Base-by-base conservation (phyloP, 768 basidiomycete genomes). In the Serendipita sp. region DNA sequence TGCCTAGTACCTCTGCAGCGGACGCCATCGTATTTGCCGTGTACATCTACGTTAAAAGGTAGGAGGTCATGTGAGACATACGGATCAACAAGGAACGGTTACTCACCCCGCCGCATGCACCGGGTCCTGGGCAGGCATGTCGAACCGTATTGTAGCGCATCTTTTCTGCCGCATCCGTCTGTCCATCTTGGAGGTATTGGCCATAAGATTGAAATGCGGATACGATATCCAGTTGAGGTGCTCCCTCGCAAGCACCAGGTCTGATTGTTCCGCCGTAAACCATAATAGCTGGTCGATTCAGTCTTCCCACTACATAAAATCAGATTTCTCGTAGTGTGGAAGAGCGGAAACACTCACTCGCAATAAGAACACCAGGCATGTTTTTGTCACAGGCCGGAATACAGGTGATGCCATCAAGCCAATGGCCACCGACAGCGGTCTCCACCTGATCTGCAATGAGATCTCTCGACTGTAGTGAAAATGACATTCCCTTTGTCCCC, bases 331-430 rank as follows among this genome's bases (percentile, higher is more conserved):
- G n/a, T 44, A 63, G 23, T 34, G 44, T 63, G 5, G 32, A 44
- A 34, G 34, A 64, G 35, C 62, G 23, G 60, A 63, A 60, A 11
- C 32, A 83, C 89, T 76, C 70, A 91, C 90, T 83, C 56, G 92
- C 96, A 82, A 99, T 99, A 70, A 97, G 79, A 44, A 96, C 94
- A 67, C 96, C 96, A n/a, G 96, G 96, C 95, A 99, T 98, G 77
- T 99, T 99, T 78, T 99, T 99, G 79, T 99, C 95, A 73, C 92
- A 98, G 45, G 94, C 96, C 23, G 96, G 96, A 63, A 99, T 80
- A 66, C 91, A 92, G 44, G 97, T 91, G 88, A 96, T 90, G 45
- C 92, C 96, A 71, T 98, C 96, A 13, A 99, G 83, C 84, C 94
- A 96, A 73, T 99, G 96, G 3, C 95, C 96, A 13, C 89, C 95